Evolutionary conservation across 352 stramenopile species (phyloP), one percentile per base, ranked within the genome.

Genomic region (Achlya hypogyna): DNA sequence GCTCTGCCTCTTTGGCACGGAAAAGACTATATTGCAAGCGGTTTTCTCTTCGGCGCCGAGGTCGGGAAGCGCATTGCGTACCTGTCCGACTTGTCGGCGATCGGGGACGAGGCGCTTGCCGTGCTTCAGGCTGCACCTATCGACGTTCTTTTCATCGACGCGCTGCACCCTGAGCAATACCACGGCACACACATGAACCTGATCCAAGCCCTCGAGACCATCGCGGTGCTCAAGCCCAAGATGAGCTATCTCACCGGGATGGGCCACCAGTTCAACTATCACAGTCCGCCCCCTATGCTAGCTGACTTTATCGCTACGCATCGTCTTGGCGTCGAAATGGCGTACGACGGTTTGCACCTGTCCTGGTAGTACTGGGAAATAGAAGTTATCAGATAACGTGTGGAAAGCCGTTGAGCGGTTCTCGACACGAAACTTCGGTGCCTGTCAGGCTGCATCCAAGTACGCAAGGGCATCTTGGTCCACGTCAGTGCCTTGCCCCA

Each of bases 111-210:
- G 22, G 77, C 83, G 10, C 72, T 73, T 31, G 65, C 38, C 47
- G 80, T 82, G 67, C 71, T 96, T 14, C 25, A 47, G 8, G 65
- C 27, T 29, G 82, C 89, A 63, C 16, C 53, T 9, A 90, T 96
- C 63, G 87, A 95, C 63, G 71, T 91, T 38, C 70, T 96, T 31
- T 71, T 96, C 53, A 88, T 96, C 42, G 87, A 96, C 51, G 81
- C 84, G 8, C 68, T 96, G 18, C 87, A 89, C 65, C 35, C 88
- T 12, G 72, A 84, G n/a, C 85, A 81, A 52, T 86, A 73, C 43
- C 87, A 96, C 68, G 81, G 74, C 52, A 96, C 86, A 49, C 87
- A 96, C 74, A 91, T 96, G 81, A 94, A 88, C 54, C 66, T 94
- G 53, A 32, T 77, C 38, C 79, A 90, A 52, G 85, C 88, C 25